phyloP scores from a whole-genome alignment of 768 basidiomycete species.

The Cystofilobasidium bisporidii region DNA sequence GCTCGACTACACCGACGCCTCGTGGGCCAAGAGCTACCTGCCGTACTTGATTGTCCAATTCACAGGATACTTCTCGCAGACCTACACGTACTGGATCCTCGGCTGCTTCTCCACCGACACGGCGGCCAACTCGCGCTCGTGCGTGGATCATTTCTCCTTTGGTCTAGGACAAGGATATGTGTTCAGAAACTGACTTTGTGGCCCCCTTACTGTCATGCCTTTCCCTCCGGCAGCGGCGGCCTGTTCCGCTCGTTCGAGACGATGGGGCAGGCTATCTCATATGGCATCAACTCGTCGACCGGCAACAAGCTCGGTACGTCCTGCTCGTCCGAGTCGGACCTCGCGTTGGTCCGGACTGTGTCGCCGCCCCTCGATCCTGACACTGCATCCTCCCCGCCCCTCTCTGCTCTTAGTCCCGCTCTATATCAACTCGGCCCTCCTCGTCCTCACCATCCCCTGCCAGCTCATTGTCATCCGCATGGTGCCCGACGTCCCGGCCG shows the following conservation, averaged over 20 bases:
- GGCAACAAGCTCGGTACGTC: too few relatives aligned
- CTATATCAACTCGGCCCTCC: constrained; percentile 5
- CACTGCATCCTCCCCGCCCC: too few relatives aligned
- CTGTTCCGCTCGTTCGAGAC: constrained; percentile 11
- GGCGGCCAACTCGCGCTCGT: constrained; percentile 1
- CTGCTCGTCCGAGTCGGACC: too few relatives aligned
- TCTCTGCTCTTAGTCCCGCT: not conserved
- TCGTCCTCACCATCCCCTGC: not conserved
- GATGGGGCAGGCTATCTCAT: constrained; percentile 7
- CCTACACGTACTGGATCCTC: not conserved
- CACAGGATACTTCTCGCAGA: constrained; percentile 1
- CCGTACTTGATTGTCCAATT: not conserved
- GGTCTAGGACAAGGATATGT: too few relatives aligned
- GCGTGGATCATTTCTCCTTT: not conserved
- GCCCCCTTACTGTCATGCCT: not conserved
- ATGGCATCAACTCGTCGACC: not conserved
- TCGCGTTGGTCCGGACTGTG: too few relatives aligned
- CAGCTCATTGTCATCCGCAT: not conserved
- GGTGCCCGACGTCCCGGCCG: constrained; percentile 2
- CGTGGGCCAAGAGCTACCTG: not conserved
- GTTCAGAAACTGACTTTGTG: too few relatives aligned
- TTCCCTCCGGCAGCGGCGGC: not conserved
- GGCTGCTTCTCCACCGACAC: not conserved
- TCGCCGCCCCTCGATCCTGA: too few relatives aligned
- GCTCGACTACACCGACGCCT: not conserved